Percentiles rank a stretch among this genome's conserved stretches.
Conservation (phyloP, 108 stramenopile species). For the Pseudonitzschia delicatissima region DNA sequence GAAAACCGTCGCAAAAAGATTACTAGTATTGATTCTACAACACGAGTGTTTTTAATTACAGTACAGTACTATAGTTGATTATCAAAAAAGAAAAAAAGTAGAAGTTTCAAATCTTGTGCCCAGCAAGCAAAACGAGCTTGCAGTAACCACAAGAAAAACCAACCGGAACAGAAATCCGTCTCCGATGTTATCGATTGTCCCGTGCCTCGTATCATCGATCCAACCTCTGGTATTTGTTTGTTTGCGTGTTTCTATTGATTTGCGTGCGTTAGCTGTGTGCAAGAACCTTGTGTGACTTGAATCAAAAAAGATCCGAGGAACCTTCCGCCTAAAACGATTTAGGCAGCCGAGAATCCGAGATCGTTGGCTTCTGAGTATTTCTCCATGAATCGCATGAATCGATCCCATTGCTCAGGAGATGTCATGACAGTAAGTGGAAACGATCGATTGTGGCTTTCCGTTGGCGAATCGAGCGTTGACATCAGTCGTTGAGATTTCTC, state of each 20-base stretch:
- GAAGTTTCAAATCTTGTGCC: too few species aligned
- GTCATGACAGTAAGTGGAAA: conserved; percentile 60
- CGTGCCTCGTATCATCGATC: neutral
- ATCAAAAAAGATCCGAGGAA: too few species aligned
- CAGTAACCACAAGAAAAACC: too few species aligned
- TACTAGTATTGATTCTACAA: too few species aligned
- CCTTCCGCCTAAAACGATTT: too few species aligned
- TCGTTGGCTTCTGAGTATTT: conserved; percentile 74
- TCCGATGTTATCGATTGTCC: neutral
- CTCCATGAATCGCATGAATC: conserved; percentile 89
- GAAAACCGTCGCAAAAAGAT: too few species aligned
- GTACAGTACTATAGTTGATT: too few species aligned
- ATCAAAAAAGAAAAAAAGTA: too few species aligned
- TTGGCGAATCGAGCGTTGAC: conserved; percentile 76
- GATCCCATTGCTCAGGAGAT: conserved; percentile 76
- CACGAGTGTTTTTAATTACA: too few species aligned
- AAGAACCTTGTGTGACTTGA: conserved; percentile 3
- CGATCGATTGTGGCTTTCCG: conserved; percentile 80
- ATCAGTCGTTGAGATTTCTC: conserved; percentile 46
- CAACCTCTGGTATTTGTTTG: neutral
- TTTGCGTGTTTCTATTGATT: neutral
- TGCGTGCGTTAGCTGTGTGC: neutral
- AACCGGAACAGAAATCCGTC: neutral
- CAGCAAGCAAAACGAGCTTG: too few species aligned
- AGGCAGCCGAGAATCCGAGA: conserved; percentile 51